Evolutionary conservation across 73 alveolate genomes (phyloP), one percentile per base, ranked within the genome.

Genomic region (Paramecium sexaurelia): DNA sequence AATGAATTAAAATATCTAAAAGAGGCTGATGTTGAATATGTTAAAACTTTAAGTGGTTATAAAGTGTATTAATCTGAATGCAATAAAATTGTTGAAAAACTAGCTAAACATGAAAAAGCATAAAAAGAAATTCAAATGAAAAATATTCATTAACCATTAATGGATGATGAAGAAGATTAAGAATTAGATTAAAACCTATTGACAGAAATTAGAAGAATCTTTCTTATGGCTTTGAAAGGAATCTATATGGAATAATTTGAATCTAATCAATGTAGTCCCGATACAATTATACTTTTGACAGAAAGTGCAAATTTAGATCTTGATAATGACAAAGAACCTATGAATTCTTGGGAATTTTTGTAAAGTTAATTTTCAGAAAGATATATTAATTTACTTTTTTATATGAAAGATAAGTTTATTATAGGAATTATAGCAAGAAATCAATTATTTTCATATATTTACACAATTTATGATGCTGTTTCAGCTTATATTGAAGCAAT

Each of bases 141-240:
- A 15, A 55, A 55, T 35, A 40, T 66, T 17, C 87, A 89, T 36
- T 15, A 83, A 3, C 92, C 93, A 27, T 19, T 78, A 51, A 33
- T 68, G 40, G 78, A 51, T 57, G 84, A 57, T 45, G 67, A 51
- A 51, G 67, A 51, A 20, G 61, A 68, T 40, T 85, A 91, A 57
- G 85, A 93, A 55, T 47, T 92, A 29, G 86, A 47, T 57, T 84
- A 90, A 27, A 93, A 93, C 15, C 67, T 94, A 45, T 47, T 75
- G 27, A 55, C 43, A 17, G 97, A 94, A 86, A 85, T 92, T 22
- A 92, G 94, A 84, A 92, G 87, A 47, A 87, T 95, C 85, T 94
- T 75, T 88, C 75, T 92, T n/a, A 85, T 94, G 90, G 93, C 92
- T 8, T 85, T 94, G 13, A 94, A 93, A 68, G 95, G 97, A 9